phyloP scores from a whole-genome alignment of 2,329 filamentous ascomycete genomes.

The Delphinella strobiligena region DNA sequence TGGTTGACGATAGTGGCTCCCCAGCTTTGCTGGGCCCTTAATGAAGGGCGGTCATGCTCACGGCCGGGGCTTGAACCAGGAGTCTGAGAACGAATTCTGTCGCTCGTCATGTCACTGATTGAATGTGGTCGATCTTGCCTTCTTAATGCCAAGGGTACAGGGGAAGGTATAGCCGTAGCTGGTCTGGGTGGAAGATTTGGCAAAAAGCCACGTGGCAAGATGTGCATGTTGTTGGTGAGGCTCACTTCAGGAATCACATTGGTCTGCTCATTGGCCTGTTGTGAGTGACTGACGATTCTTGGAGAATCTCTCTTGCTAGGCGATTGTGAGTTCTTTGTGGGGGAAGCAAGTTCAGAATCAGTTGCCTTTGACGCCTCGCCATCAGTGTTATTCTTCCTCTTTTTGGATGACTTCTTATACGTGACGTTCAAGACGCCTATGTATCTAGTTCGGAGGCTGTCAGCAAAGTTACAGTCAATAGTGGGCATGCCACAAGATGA shows the following conservation, averaged over 20 bases:
- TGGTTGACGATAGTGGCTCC: slow-evolving; percentile 87
- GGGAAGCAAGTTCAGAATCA: slow-evolving; percentile 1
- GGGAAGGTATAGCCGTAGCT: slow-evolving; percentile 12
- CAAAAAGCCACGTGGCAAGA: slow-evolving; percentile 75
- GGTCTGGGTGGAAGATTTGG: slow-evolving; percentile 40
- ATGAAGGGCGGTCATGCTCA: slow-evolving; percentile 25
- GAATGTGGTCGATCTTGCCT: slow-evolving; percentile 8
- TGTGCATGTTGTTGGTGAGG: slow-evolving; percentile 87
- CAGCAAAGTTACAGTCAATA: slow-evolving; percentile 11
- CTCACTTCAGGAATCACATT: slow-evolving; percentile 74
- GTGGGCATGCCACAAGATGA: no score
- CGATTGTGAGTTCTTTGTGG: slow-evolving; percentile 3
- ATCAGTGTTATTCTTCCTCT: slow-evolving; percentile 20
- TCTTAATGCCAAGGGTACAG: neutral
- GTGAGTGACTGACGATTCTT: slow-evolving; percentile 60
- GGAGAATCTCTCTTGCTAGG: slow-evolving; percentile 22
- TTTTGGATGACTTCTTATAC: slow-evolving; percentile 67
- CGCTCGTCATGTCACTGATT: slow-evolving; percentile 8
- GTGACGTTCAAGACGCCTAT: slow-evolving; percentile 96
- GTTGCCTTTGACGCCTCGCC: slow-evolving; percentile 6
- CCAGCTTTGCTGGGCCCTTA: slow-evolving; percentile 52
- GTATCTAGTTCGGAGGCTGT: slow-evolving; percentile 49
- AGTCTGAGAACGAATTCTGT: slow-evolving; percentile 4
- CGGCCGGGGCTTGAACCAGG: slow-evolving; percentile 14
- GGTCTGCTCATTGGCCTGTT: slow-evolving; percentile 62